Base-by-base conservation (phyloP, 371 early-diverging fungal species). In the Rhizopus microsporus region DNA sequence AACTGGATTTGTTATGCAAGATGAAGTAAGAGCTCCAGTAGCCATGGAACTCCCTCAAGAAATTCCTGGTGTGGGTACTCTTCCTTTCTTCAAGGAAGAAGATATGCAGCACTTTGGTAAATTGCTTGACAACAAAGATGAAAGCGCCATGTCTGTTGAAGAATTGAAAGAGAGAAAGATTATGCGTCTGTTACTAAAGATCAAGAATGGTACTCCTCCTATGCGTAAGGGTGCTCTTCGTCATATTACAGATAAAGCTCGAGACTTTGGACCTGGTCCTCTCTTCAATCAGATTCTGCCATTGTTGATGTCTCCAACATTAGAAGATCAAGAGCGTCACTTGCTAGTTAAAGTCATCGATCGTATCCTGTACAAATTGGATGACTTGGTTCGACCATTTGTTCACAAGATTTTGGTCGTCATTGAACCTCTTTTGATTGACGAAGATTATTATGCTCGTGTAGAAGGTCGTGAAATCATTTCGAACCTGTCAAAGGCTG, bases 261-360 rank as follows among this genome's bases (percentile, higher is more conserved):
- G 96, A 47, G 94, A 94, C 61, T 93, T 96, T 68, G 99, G 99
- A 3, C 90, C 98, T 13, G 95, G 90, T 5, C 88, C 97, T 13
- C 76, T 99, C n/a, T 97, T 99, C 74, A 92, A 95, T 68, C 95
- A 95, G 60, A 94, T 97, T 54, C 74, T 99, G 51, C 97, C 98
- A 5, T 73, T 99, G 58, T 83, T 99, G 58, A 97, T 98, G 98
- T 90, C 96, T 0, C 94, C 97, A 4, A 87, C 93, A 0, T 75
- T 99, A 45, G 99, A 99, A 71, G 97, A 97, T 69, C 96, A 97
- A 76, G 98, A 99, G 69, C 90, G 99, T 13, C 99, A 99, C 67
- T 81, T 99, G 66, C 74, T 98, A 50, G 95, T 95, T 50, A 99
- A 98, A 71, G 97, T 97, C 57, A 92, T 97, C 71, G 99, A 97